Evolutionary conservation across 129 eudicot genomes (phyloP).

Genomic region (Escallonia rubra): DNA sequence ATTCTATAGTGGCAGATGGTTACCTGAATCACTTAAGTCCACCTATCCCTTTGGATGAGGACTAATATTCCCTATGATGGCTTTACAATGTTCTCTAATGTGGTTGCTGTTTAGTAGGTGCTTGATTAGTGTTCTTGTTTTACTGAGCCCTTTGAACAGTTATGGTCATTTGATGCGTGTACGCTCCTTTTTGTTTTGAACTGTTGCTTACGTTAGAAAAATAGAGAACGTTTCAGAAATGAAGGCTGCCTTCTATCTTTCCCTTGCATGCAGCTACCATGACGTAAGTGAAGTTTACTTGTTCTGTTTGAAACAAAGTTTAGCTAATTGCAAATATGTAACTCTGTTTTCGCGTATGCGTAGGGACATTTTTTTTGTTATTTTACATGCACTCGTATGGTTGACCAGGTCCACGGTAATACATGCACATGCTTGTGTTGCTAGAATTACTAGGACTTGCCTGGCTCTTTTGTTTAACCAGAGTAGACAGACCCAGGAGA

Average conservation of each 20-base stretch:
- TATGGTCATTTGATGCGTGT: slow-evolving; percentile 1
- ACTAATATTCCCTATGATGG: not conserved
- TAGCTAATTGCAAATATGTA: too few species aligned
- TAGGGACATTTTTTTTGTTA: too few species aligned
- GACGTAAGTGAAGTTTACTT: too few species aligned
- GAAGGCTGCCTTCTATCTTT: not conserved
- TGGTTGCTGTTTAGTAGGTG: slow-evolving; percentile 4
- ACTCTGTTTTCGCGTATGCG: too few species aligned
- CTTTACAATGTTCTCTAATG: slow-evolving; percentile 7
- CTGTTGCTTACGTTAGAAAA: slow-evolving; percentile 4
- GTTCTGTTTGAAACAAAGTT: too few species aligned
- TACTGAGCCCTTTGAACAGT: not conserved
- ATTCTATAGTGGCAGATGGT: slow-evolving; percentile 1
- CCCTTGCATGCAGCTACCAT: too few species aligned
- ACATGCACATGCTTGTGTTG: too few species aligned
- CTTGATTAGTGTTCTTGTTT: slow-evolving; percentile 14
- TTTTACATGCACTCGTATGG: too few species aligned
- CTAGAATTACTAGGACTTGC: too few species aligned
- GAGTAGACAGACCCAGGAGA: too few species aligned
- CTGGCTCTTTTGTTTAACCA: too few species aligned
- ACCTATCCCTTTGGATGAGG: slow-evolving; percentile 11
- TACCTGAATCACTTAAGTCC: not conserved
- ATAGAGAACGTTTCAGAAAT: not conserved
- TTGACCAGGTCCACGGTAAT: too few species aligned
- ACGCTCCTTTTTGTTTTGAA: not conserved